Conservation (phyloP, 225 moss, liverwort and hornwort species). For the Rhytidiadelphus loreus region DNA sequence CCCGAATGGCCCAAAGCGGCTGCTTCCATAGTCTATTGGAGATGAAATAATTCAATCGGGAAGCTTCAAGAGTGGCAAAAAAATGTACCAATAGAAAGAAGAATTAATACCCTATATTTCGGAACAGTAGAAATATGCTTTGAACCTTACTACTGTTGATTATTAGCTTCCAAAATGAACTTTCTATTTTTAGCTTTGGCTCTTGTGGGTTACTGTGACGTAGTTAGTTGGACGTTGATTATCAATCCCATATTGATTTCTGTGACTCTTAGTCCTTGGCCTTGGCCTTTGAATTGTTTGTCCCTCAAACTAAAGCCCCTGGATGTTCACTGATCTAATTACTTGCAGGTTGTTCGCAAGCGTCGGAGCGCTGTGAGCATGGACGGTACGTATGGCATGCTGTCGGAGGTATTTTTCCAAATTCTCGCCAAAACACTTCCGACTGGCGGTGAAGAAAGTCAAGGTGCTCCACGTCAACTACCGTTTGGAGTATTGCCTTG, state of each 20-base stretch:
- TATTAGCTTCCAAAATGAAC: neutral
- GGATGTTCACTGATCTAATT: neutral
- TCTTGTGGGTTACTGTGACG: neutral
- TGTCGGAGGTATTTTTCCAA: slow-evolving; percentile 55
- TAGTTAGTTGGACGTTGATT: neutral
- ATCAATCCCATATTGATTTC: neutral
- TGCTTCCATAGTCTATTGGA: neutral
- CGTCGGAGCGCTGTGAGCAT: slow-evolving; percentile 81
- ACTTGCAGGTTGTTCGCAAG: slow-evolving; percentile 53
- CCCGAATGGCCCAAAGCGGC: neutral
- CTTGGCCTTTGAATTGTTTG: neutral
- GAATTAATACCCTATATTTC: neutral
- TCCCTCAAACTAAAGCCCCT: neutral
- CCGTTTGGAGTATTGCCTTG: slow-evolving; percentile 63
- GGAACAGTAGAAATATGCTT: neutral
- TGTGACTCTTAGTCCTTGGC: neutral
- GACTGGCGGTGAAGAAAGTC: slow-evolving; percentile 26
- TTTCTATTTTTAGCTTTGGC: neutral
- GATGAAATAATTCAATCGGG: neutral
- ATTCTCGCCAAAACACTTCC: slow-evolving; percentile 56
- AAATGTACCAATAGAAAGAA: neutral
- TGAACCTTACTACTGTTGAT: neutral
- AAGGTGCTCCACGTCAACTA: slow-evolving; percentile 58
- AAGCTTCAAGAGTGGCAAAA: neutral
- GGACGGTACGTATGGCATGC: slow-evolving; percentile 58